Evolutionary conservation across 78 protist genomes (phyloP), one percentile per base, ranked within the genome.

Genomic region (Polysphondylium violaceum): DNA sequence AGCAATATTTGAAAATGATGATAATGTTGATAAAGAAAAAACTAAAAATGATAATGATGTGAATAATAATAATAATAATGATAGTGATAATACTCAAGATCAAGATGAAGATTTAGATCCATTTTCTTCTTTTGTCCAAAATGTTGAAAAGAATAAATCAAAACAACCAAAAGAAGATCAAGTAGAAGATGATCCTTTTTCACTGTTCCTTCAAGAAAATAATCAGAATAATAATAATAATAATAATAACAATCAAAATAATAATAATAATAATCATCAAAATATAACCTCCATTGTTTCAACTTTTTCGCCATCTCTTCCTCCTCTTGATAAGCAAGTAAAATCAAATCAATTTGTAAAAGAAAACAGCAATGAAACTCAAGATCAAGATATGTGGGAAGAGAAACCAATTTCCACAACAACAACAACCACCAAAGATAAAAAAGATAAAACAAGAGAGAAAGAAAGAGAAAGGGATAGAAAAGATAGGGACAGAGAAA

Each of bases 1-100:
- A 43, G 81, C 93, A 16, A 87, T 87, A 0, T 87, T 87, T 56
- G 93, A 87, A 75, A 55, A 47, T 67, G 4, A 36, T 36, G 63
- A 71, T 14, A 19, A 31, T 12, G 12, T n/a, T 25, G 38, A 38
- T 23, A 17, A 76, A 31, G 55, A 40, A n/a, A 41, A 23, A 2
- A 43, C 5, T 36, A 65, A 74, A 58, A 63, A 75, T 53, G 23
- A 14, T 14, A 47, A 47, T 47, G 11, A 8, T 14, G 11, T 47
- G 8, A 47, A 14, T 56, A 56, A 56, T 56, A n/a, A n/a, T n/a
- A n/a, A 31, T n/a, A n/a, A n/a, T n/a, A n/a, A n/a, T n/a, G 16
- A 56, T 17, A 14, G 16, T 17, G 63, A 56, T 4, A n/a, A n/a
- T n/a, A n/a, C n/a, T n/a, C 29, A 56, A 56, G 64, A 44, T 3